Evolutionary conservation across 352 stramenopile species (phyloP), one percentile per base, ranked within the genome.

Genomic region (Phytophthora syringae): DNA sequence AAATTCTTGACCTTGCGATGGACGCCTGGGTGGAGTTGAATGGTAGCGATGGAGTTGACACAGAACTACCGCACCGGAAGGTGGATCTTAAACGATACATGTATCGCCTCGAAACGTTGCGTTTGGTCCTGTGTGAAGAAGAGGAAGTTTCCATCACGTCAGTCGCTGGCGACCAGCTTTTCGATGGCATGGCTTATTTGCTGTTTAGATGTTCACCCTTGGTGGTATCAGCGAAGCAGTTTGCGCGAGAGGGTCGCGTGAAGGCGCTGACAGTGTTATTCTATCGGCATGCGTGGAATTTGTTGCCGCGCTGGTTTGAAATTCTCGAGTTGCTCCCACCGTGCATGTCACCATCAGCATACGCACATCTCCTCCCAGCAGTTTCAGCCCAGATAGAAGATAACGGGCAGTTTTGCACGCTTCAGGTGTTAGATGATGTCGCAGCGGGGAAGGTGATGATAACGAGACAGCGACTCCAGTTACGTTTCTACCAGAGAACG

Each of bases 91-190:
- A 74, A 51, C 70, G 62, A n/a, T 80, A 57, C 20, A 21, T 73
- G 4, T 86, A 86, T 22, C 79, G 79, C 2, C 68, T 88, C 15
- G 77, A 88, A 49, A 86, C 79, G 37, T 20, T 86, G n/a, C 67
- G 70, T 12, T 4, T 65, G 18, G 34, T 88, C 56, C 18, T 85
- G 20, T 69, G 53, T 22, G 62, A 74, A 48, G 65, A 77, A 66
- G 66, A 77, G 9, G 49, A 50, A 20, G 10, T 62, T 34, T 62
- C 45, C 7, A 53, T 27, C n/a, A 61, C 50, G 55, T 69, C 60
- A 3, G 16, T 67, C 27, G 39, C 57, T 34, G 28, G 36, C 22
- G 69, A 82, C 24, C 47, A 82, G 7, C 68, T 71, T 20, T 88
- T 86, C 45, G 79, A 90, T 54, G 77, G 79, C 28, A 51, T 27